Evolutionary conservation across 1,139 yeast species (phyloP), one percentile per base, ranked within the genome.

Genomic region (Yamadazyma spencermartinsiae): DNA sequence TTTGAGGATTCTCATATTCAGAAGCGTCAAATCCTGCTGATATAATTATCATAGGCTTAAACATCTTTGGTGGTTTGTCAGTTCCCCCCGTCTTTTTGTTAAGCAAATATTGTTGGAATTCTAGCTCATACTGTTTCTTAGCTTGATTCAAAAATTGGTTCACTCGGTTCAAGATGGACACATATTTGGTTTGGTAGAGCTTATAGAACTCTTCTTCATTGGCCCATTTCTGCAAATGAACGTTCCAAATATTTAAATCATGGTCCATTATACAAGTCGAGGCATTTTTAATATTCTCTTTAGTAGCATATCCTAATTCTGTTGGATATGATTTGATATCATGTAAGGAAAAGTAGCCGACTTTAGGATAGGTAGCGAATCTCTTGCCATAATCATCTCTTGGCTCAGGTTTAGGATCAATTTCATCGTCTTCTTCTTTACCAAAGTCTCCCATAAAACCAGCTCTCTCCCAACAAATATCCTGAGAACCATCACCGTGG

Each of bases 401-500:
- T 12, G 78, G 67, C 48, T 63, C 48, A 42, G 42, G 26, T 49
- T 64, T 64, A 6, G 40, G 33, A 20, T 48, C 51, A 11, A 56
- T 54, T 27, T 68, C 72, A 43, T 65, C 79, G 30, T 68, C 68
- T 27, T 61, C 71, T 34, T 63, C 69, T 45, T 68, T 69, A 12
- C 78, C 79, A 48, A 68, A 71, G 40, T 76, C 79, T 2, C 79
- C 77, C 9, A 60, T 56, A 48, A 79, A 74, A 0, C 87, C 86
- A 0, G 87, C 86, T 48, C 86, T 68, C 50, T 82, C 83, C 90
- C 92, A 86, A 50, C 94, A 82, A 19, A 87, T 83, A 58, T 86
- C 95, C 54, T 87, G 96, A 4, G 87, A 78, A 4, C 96, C 96
- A 59, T 87, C 96, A n/a, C 96, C 96, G 54, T 87, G 96, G 55